Percentiles rank a stretch among this genome's conserved stretches.
Conservation (phyloP, 2,329 filamentous ascomycete species). For the Diplodia scrobiculata region DNA sequence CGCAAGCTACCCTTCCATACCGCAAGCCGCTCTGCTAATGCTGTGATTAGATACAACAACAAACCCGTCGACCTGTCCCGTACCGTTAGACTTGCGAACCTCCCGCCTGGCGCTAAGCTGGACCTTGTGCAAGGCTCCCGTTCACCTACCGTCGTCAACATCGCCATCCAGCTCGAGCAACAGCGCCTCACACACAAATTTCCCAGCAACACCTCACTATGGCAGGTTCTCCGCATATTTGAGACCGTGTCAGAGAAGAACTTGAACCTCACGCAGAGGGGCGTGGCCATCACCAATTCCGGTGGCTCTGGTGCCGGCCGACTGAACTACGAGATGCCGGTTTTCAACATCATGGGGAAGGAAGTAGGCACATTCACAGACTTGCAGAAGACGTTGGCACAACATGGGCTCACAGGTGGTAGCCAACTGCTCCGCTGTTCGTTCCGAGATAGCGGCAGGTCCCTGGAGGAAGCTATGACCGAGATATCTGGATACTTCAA, state of each 20-base stretch:
- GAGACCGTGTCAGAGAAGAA: conserved; percentile 64
- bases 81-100: conserved; percentile 78
- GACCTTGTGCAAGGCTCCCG: conserved; percentile 87
- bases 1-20: conserved; percentile 33
- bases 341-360: conserved; percentile 79
- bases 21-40: neutral
- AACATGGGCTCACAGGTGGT: conserved; percentile 84
- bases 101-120: conserved; percentile 83
- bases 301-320: conserved; percentile 66
- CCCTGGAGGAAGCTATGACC: conserved; percentile 80
- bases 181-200: conserved; percentile 80
- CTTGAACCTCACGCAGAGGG: conserved; percentile 80
- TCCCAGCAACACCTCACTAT: conserved; percentile 82
- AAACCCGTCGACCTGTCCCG: conserved; percentile 83
- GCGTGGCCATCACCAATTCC: conserved; percentile 64
- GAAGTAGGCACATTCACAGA: conserved; percentile 76
- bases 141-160: conserved; percentile 79
- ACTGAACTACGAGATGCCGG: conserved; percentile 84
- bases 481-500: conserved; percentile 78
- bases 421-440: conserved; percentile 75
- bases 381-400: conserved; percentile 83
- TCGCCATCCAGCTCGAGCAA: conserved; percentile 79
- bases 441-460: conserved; percentile 74
- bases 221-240: conserved; percentile 87
- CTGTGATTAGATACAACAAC: conserved; percentile 59